Evolutionary conservation across 169 alveolate species (phyloP), one percentile per base, ranked within the genome.

Genomic region (Toxoplasma gondii): DNA sequence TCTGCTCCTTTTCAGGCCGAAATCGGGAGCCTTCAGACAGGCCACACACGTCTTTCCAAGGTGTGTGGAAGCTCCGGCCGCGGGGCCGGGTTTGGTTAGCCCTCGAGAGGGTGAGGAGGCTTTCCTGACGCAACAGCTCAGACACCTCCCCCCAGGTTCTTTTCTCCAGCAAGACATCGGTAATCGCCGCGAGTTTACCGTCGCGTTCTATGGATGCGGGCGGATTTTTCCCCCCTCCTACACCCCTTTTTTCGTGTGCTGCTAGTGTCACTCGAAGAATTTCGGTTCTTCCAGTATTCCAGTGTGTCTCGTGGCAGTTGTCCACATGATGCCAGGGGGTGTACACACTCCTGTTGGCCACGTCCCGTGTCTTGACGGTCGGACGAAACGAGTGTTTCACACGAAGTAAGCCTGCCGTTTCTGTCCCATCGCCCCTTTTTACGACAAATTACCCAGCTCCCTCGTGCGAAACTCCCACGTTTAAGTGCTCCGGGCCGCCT

Each of bases 141-240:
- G 74, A 64, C 74, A 64, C 74, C 74, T 64, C 74, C 74, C 74
- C 74, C 74, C 74, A 64, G 74, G 74, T 64, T 64, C 74, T 22
- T 64, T 64, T 64, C n/a, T 64, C 74, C 74, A 16, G 34, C n/a
- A 27, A 64, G n/a, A 16, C 24, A 64, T 16, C 74, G n/a, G 74
- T 19, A 16, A 16, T 27, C 74, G 4, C 29, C 24, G 24, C 74
- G 31, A 64, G 74, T 16, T 10, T 64, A 31, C 74, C 22, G 74
- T 16, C 34, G n/a, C 22, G 74, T 16, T 64, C 29, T 27, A 22
- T 64, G 74, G 74, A 22, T 64, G 74, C 24, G 12, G 58, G 58
- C 58, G 58, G 58, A 64, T 64, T 22, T 64, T 64, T 19, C 24
- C 22, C 22, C 29, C 22, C 74, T 64, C n/a, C 34, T 31, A 12